Percentiles rank a stretch among this genome's conserved stretches.
phyloP scores from a whole-genome alignment of 768 basidiomycete genomes.

The Neoboletus brunneissimus region DNA sequence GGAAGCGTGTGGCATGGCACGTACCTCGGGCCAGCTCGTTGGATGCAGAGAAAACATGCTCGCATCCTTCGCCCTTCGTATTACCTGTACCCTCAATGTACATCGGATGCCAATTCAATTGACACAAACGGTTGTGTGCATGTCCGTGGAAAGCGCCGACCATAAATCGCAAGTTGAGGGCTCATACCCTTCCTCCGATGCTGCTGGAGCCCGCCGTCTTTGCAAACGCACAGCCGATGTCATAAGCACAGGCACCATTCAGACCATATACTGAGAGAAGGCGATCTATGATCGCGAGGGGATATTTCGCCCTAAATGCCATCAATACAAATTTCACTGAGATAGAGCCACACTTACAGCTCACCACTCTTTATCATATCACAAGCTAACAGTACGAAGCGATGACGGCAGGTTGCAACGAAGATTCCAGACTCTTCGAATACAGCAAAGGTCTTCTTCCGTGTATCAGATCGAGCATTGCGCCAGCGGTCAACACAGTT shows the following conservation, averaged over 20 bases:
- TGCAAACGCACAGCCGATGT: background rate
- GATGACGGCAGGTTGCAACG: constrained; percentile 3
- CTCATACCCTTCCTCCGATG: background rate
- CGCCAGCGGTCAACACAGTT: background rate
- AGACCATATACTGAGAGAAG: background rate
- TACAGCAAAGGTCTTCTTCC: background rate
- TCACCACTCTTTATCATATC: constrained; percentile 19
- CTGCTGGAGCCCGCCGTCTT: background rate
- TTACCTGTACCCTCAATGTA: background rate
- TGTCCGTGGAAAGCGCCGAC: constrained; percentile 3
- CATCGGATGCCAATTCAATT: background rate
- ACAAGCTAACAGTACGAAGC: background rate
- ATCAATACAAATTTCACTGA: background rate
- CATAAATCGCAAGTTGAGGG: background rate
- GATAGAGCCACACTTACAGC: background rate
- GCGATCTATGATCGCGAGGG: background rate
- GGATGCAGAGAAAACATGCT: background rate
- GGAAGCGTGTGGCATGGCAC: background rate
- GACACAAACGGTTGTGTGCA: background rate
- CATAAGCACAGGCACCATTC: background rate
- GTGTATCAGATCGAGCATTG: constrained; percentile 2
- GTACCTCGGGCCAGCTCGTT: background rate
- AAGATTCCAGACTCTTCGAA: constrained; percentile 10
- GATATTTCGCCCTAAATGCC: constrained; percentile 8
- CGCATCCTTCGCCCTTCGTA: background rate